A percentile compares a stretch with the other conserved stretches of the same genome.
Evolutionary conservation across 1,284 basidiomycete species (phyloP).

Genomic region (Lignosus rhinocerotis): DNA sequence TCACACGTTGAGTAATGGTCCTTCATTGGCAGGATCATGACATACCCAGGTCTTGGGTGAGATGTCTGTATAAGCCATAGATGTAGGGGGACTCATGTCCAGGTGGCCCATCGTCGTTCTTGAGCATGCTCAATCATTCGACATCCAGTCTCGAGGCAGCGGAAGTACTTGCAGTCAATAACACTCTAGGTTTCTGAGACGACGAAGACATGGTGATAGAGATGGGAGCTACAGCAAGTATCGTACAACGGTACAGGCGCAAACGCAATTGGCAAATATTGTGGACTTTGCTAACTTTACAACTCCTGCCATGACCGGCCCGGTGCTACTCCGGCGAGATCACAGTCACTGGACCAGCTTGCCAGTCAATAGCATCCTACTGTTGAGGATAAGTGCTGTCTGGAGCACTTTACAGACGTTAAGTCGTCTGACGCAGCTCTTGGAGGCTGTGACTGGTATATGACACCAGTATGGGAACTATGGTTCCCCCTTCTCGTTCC

Average conservation of each 20-base stretch:
- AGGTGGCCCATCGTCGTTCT: conserved; percentile 92
- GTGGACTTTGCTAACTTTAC: no score
- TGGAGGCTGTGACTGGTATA: neutral
- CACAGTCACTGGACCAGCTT: neutral
- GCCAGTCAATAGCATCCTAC: no score
- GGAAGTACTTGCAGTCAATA: conserved; percentile 54
- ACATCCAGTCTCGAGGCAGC: neutral
- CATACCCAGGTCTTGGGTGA: conserved; percentile 66
- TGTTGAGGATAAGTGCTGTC: neutral
- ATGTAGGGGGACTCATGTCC: conserved; percentile 81
- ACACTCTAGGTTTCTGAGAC: conserved; percentile 42
- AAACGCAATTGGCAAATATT: no score
- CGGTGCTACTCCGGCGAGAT: neutral
- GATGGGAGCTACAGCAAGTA: neutral
- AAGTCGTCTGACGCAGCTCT: neutral
- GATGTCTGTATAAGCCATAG: conserved; percentile 71
- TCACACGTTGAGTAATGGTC: neutral
- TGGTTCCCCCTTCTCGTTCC: neutral
- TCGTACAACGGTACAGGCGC: neutral
- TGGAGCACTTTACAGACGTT: neutral
- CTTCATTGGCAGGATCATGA: neutral
- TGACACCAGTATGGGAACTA: neutral
- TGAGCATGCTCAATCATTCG: conserved; percentile 8
- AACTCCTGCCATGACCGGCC: neutral
- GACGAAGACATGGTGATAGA: conserved; percentile 19